Conservation (phyloP, 2,329 filamentous ascomycete species). For the Myotisia sp. region DNA sequence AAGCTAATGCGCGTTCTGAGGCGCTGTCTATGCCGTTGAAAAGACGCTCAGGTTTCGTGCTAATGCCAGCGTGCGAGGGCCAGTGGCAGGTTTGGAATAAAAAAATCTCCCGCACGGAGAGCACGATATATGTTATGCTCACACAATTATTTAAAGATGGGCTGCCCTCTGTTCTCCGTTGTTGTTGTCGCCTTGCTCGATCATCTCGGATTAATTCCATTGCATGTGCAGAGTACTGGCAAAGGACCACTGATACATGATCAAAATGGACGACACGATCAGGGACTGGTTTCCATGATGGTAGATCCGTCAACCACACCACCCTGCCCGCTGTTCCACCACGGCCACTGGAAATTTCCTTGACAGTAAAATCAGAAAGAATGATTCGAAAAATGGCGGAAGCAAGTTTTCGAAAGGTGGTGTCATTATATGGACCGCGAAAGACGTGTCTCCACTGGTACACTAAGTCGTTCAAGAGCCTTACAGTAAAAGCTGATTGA, state of each 20-base stretch:
- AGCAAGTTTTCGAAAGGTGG: constrained; percentile 9
- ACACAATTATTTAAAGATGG: not conserved
- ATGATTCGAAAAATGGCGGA: constrained; percentile 8
- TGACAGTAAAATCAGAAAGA: constrained; percentile 7
- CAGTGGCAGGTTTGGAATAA: constrained; percentile 9
- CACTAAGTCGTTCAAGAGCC: constrained; percentile 7
- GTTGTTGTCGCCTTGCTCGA: not conserved
- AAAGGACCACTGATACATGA: constrained; percentile 4
- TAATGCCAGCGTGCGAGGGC: constrained; percentile 8
- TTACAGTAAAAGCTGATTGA: constrained; percentile 4
- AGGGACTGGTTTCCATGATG: constrained; percentile 6
- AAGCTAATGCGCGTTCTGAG: constrained; percentile 12
- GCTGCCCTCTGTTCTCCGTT: too few relatives aligned
- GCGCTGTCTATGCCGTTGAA: constrained; percentile 12
- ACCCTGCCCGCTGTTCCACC: not conserved
- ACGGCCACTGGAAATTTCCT: not conserved
- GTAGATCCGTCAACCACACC: constrained; percentile 5
- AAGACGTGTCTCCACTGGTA: constrained; percentile 10
- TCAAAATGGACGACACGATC: constrained; percentile 4
- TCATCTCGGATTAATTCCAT: constrained; percentile 9
- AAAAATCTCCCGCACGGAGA: constrained; percentile 13
- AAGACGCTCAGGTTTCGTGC: constrained; percentile 12
- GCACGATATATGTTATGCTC: constrained; percentile 13
- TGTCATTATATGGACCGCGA: constrained; percentile 7
- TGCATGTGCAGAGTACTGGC: constrained; percentile 3